Conservation (phyloP, 192 early-diverging fungal species). For the Entomortierella parvispora region DNA sequence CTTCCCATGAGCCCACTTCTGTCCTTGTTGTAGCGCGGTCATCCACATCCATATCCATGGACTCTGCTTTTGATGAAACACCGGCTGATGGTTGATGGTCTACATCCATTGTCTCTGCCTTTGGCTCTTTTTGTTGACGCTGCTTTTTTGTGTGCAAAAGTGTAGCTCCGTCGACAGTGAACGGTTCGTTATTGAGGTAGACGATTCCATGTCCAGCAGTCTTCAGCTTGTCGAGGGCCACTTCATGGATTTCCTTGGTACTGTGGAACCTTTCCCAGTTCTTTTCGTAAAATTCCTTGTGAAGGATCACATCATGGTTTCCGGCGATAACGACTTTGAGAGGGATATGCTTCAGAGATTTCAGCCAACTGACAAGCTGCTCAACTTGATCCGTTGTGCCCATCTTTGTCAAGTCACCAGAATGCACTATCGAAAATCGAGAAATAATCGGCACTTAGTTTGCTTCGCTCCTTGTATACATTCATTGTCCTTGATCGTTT, state of each 20-base stretch:
- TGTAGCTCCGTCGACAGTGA: conserved; percentile 20
- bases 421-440: conserved; percentile 27
- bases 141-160: no score
- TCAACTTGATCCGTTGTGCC: conserved; percentile 31
- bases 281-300: conserved; percentile 36
- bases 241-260: conserved; percentile 22
- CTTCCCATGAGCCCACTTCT: conserved; percentile 14
- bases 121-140: no score
- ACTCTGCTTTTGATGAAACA: no score
- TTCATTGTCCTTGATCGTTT: not conserved
- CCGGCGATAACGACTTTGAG: conserved; percentile 40
- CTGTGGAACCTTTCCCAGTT: conserved; percentile 32
- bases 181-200: conserved; percentile 30
- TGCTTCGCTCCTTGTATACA: not conserved
- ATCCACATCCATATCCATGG: not conserved
- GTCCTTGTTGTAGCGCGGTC: no score
- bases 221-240: conserved; percentile 19
- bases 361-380: conserved; percentile 30
- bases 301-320: conserved; percentile 37
- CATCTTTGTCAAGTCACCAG: conserved; percentile 40
- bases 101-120: no score
- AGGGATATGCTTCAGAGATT: conserved; percentile 26
- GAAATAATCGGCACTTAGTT: not conserved
- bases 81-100: no score
- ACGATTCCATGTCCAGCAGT: conserved; percentile 35